phyloP scores from a whole-genome alignment of 2,329 filamentous ascomycete genomes.

The Talaromyces sp. region DNA sequence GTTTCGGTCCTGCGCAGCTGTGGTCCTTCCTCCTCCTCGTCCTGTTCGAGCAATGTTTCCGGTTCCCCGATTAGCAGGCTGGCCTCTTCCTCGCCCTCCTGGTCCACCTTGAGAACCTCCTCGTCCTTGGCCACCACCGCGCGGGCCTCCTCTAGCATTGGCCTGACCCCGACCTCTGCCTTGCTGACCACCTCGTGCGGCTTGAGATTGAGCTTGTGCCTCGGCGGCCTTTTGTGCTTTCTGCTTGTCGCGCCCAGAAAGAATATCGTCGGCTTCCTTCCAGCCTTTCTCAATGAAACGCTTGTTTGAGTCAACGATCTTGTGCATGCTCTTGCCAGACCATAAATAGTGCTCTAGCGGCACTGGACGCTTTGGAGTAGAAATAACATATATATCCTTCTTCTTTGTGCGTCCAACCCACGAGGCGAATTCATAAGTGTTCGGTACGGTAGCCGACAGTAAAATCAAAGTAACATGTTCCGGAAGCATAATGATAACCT shows the following conservation, averaged over 20 bases:
- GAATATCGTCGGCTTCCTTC: conserved; percentile 83
- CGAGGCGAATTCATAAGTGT: conserved; percentile 95
- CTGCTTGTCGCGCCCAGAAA: conserved; percentile 77
- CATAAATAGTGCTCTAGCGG: conserved; percentile 95
- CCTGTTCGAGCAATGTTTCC: conserved; percentile 91
- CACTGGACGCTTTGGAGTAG: conserved; percentile 89
- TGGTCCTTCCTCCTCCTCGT: conserved; percentile 78
- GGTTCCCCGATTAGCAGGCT: conserved; percentile 56
- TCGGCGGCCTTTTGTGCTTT: conserved; percentile 54
- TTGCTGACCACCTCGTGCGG: conserved; percentile 53
- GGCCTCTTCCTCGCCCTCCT: conserved; percentile 49
- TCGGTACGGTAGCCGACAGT: conserved; percentile 92
- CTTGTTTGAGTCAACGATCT: conserved; percentile 92
- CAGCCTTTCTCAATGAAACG: conserved; percentile 87
- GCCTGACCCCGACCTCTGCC: conserved; percentile 49
- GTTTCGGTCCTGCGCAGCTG: conserved; percentile 89
- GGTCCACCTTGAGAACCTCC: conserved; percentile 15
- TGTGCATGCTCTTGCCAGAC: conserved; percentile 88
- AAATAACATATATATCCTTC: conserved; percentile 98
- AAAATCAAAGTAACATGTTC: conserved; percentile 95
- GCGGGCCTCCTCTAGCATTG: conserved; percentile 38
- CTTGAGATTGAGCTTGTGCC: conserved; percentile 50
- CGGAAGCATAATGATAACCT: conserved; percentile 98
- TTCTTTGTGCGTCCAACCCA: conserved; percentile 98
- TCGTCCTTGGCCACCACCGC: conserved; percentile 33